phyloP scores from a whole-genome alignment of 2,329 filamentous ascomycete species.

The Fusarium bactridioides region DNA sequence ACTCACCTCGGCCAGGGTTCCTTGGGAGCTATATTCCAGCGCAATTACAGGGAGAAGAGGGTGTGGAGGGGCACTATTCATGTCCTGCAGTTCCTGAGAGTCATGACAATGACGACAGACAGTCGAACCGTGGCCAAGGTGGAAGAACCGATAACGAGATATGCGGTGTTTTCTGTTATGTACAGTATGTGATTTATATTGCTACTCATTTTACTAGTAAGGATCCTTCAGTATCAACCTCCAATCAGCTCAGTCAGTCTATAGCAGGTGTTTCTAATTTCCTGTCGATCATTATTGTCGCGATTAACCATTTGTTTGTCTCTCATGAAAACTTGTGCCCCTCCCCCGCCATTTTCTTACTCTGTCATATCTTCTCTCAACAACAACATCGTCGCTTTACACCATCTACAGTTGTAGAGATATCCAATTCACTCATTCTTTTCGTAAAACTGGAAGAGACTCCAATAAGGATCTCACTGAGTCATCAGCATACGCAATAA shows the following conservation, averaged over 20 bases:
- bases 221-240: conserved; percentile 13
- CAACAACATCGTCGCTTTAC: conserved; percentile 7
- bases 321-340: conserved; percentile 37
- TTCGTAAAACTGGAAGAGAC: not conserved
- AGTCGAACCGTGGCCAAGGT: conserved; percentile 19
- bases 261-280: conserved; percentile 26
- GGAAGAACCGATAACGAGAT: conserved; percentile 15
- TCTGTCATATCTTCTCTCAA: conserved; percentile 27
- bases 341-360: conserved; percentile 39
- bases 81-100: not conserved
- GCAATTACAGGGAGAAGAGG: conserved; percentile 12
- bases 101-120: conserved; percentile 35
- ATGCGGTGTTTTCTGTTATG: conserved; percentile 31
- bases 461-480: not conserved
- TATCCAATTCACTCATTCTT: not conserved
- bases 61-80: conserved; percentile 32
- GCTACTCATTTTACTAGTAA: conserved; percentile 16
- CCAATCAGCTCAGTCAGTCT: conserved; percentile 33
- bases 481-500: not conserved
- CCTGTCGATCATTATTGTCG: conserved; percentile 22
- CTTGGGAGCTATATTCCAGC: not conserved
- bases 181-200: conserved; percentile 22
- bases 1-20: not conserved
- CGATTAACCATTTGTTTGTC: conserved; percentile 8
- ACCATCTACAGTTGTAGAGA: not conserved